Evolutionary conservation across 2,329 filamentous ascomycete species (phyloP).

Genomic region (Phyllosticta citrichinensis): DNA sequence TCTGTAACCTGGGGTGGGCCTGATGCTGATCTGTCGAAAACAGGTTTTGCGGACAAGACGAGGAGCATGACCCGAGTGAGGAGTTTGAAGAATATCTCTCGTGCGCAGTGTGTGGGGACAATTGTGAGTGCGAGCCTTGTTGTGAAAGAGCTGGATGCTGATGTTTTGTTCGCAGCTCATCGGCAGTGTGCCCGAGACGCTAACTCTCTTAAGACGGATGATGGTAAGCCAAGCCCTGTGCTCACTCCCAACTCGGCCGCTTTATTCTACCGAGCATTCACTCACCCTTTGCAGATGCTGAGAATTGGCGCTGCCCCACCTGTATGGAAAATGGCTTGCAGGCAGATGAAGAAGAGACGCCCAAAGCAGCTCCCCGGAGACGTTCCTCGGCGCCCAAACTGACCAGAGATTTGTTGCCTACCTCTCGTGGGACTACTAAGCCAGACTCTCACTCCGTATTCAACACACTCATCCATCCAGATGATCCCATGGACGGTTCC

Average conservation of each 20-base stretch:
- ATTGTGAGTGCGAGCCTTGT: conserved; percentile 50
- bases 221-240: conserved; percentile 44
- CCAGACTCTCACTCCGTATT: conserved; percentile 69
- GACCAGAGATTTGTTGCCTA: conserved; percentile 61
- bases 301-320: conserved; percentile 52
- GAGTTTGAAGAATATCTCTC: conserved; percentile 71
- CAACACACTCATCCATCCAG: conserved; percentile 60
- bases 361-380: conserved; percentile 35
- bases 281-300: conserved; percentile 36
- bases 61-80: conserved; percentile 71
- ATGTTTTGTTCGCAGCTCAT: conserved; percentile 58
- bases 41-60: conserved; percentile 74
- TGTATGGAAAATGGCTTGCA: conserved; percentile 45
- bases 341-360: conserved; percentile 32
- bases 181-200: conserved; percentile 75
- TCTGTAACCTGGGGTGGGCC: conserved; percentile 19
- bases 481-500: conserved; percentile 65
- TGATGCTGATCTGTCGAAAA: conserved; percentile 10
- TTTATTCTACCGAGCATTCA: conserved; percentile 8
- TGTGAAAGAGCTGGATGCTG: conserved; percentile 19
- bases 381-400: conserved; percentile 55
- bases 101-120: conserved; percentile 69
- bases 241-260: conserved; percentile 8
- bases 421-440: conserved; percentile 53
- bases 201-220: conserved; percentile 50